Percentiles rank a stretch among this genome's conserved stretches.
Evolutionary conservation across 345 rosid species (phyloP).

Genomic region (Bruguiera gymnorhiza): DNA sequence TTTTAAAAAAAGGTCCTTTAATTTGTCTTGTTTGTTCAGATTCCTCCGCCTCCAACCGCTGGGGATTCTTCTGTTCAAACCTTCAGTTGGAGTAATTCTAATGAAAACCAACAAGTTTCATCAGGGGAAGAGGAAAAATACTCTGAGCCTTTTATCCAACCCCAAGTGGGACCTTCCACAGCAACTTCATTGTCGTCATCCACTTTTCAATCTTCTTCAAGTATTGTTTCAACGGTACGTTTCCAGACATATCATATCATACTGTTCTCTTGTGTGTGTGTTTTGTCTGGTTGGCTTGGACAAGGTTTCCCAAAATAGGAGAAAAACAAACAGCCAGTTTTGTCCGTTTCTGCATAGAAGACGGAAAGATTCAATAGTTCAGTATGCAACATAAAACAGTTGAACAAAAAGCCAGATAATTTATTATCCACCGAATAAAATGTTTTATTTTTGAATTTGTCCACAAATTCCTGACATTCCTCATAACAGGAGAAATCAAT

Average conservation of each 20-base stretch:
- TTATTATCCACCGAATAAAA: too few species aligned
- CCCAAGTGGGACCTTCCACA: constrained; percentile 1
- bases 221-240: constrained; percentile 11
- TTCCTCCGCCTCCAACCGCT: constrained; percentile 20
- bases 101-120: constrained; percentile 4
- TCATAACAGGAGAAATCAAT: constrained; percentile 38
- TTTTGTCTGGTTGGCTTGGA: neutral
- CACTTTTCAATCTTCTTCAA: constrained; percentile 18
- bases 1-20: neutral
- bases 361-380: too few species aligned
- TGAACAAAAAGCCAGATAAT: too few species aligned
- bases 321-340: too few species aligned
- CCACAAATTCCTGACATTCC: neutral
- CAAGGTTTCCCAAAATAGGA: neutral
- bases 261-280: neutral
- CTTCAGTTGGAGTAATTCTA: constrained; percentile 18
- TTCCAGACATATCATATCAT: neutral
- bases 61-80: constrained; percentile 21
- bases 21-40: constrained; percentile 11
- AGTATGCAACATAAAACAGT: too few species aligned
- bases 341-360: too few species aligned
- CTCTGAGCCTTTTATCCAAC: constrained; percentile 22
- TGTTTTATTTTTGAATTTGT: too few species aligned
- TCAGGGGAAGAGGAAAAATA: constrained; percentile 6
- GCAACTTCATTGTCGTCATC: constrained; percentile 7